Evolutionary conservation across 495 filamentous ascomycete genomes (phyloP), one percentile per base, ranked within the genome.

Genomic region (Aspergillus heteromorphus): DNA sequence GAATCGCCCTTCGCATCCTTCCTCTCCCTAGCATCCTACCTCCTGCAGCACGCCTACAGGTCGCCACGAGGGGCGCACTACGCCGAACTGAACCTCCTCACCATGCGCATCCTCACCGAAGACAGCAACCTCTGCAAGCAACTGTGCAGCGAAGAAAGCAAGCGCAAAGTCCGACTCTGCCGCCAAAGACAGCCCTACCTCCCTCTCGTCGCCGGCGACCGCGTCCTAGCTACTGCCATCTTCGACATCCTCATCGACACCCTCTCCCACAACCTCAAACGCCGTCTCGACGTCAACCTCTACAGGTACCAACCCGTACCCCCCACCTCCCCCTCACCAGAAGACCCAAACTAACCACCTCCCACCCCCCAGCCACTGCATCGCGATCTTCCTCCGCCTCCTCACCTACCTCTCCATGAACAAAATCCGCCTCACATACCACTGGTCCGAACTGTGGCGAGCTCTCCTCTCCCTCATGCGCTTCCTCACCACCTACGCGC

Each of bases 361-460:
- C 25, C 9, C n/a, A 20, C 19, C 31, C 19, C 31, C 49, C 60
- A 73, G 73, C 57, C 72, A 79, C 47, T 62, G 70, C 16, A 79
- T 95, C n/a, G 88, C 87, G 52, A 84, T 95, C 52, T 79, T 91
- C 54, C 79, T 91, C 47, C 86, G 92, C 45, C 74, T 92, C 53
- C 76, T 95, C 48, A 89, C 90, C 18, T 92, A 91, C 71, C 80
- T 96, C 14, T 87, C 87, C 40, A 83, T 84, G 54, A 88, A 85
- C 49, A 84, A 88, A 57, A 89, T 85, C 53, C 81, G 88, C 38
- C 76, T 93, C 27, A 67, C 77, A 16, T 97, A 96, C 67, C 95
- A 98, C 74, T 98, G 95, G 95, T 85, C 91, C 21, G 89, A 97
- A 54, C 80, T 97, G 27, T 98, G 95, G 84, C 86, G 92, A 53